Evolutionary conservation across 108 stramenopile genomes (phyloP), one percentile per base, ranked within the genome.

Genomic region (Skeletonema menzelii): DNA sequence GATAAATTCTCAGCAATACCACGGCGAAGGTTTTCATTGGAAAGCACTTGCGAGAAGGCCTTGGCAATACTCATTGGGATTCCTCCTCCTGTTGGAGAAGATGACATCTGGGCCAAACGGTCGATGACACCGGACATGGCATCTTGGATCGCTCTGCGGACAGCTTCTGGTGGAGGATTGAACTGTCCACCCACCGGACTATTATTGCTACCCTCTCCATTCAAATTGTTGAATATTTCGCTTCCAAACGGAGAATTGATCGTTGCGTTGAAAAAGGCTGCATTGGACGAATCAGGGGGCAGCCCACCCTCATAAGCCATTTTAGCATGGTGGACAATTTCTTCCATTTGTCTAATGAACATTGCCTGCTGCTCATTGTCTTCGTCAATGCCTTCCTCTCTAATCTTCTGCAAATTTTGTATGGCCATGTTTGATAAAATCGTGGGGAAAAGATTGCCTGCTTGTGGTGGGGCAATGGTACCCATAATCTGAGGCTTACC

Each of bases 1-100:
- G 90, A 81, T 32, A 96, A 70, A 47, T 93, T 96, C 55, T 93
- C 89, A 15, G 90, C 91, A 67, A 96, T 92, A 8, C 95, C 92
- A 0, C 84, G 74, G 31, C 92, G 79, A 26, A 96, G 65, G 63
- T 82, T 86, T 44, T 91, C 88, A 67, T 91, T 89, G 17, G 83
- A 75, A 17, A 96, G 67, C 8, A 96, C 86, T 37, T 93, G 89
- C 4, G 83, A 82, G 78, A 96, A 96, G 1, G 92, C 91, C 42
- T 84, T 85, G 40, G 90, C 88, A 12, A 91, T 47, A 56, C 90
- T 82, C 59, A 84, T 79, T 34, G 90, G 85, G 12, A 90, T 66
- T 20, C 87, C 82, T 27, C 69, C 34, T 58, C 56, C 47, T 65
- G 65, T 49, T 38, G 59, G 40, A 63, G 65, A 35, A 8, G 65